A percentile compares a stretch with the other conserved stretches of the same genome.
phyloP scores from a whole-genome alignment of 768 basidiomycete species.

The Auricularia sp. region DNA sequence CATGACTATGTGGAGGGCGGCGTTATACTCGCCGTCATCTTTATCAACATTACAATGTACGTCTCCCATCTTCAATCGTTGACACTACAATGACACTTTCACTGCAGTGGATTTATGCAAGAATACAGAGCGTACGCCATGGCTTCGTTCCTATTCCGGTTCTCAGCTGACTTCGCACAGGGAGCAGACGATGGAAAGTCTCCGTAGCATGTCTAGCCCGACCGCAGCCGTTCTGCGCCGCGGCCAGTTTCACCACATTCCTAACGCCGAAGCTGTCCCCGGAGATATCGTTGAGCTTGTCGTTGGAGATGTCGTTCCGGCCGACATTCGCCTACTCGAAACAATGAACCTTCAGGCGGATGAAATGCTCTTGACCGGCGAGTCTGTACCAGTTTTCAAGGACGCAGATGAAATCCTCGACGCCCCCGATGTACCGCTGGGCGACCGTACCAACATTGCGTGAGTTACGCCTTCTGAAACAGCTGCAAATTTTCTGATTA shows the following conservation, averaged over 20 bases:
- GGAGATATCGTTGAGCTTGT: slow-evolving; percentile 28
- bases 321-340: slow-evolving; percentile 30
- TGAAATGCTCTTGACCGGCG: slow-evolving; percentile 44
- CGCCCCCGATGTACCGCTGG: slow-evolving; percentile 22
- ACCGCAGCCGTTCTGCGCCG: slow-evolving; percentile 35
- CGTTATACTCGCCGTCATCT: slow-evolving; percentile 36
- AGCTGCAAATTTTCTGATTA: neutral
- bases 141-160: neutral
- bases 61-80: neutral
- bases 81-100: neutral
- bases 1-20: slow-evolving; percentile 44
- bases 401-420: slow-evolving; percentile 22
- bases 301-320: slow-evolving; percentile 8
- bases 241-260: slow-evolving; percentile 30
- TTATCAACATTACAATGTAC: slow-evolving; percentile 24
- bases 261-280: slow-evolving; percentile 32
- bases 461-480: slow-evolving; percentile 11
- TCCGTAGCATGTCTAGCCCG: slow-evolving; percentile 37
- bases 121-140: slow-evolving; percentile 28
- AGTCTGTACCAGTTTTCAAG: slow-evolving; percentile 41
- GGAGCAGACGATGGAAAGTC: slow-evolving; percentile 42
- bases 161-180: neutral
- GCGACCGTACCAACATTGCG: slow-evolving; percentile 34
- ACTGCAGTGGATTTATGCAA: slow-evolving; percentile 34
- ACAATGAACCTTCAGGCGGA: slow-evolving; percentile 39